Base-by-base conservation (phyloP, 805 yeast genomes). In the Wickerhamomyces subpelliculosus region DNA sequence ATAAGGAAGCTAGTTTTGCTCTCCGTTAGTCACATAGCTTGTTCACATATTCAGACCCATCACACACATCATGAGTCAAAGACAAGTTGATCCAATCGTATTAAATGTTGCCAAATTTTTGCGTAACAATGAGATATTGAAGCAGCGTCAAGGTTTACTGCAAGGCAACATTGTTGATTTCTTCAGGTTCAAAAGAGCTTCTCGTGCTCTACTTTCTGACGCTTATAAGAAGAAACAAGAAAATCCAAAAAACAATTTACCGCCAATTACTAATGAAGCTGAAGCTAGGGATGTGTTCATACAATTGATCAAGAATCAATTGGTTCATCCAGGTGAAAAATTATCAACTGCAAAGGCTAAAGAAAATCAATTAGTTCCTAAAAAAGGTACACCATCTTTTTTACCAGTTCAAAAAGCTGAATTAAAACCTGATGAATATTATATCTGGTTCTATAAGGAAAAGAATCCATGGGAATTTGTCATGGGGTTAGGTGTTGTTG, bases 111-210 rank as follows among this genome's bases (percentile, higher is more conserved):
- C 95, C 28, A 70, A 73, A 37, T 83, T 69, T 44, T 66, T 89
- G 44, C 78, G 90, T 43, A 74, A 76, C 48, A 73, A 84, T 58
- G 56, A 65, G 25, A 60, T 64, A n/a, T 67, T 90, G 45, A 93
- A 90, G 55, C 84, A 81, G 60, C 77, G 98, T 51, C 73, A 75
- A 44, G 97, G 97, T 12, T 59, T 80, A n/a, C 65, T 80, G 38
- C 80, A 81, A 50, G 79, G 82, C 39, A 74, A 74, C 45, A 78
- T 78, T 34, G 72, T 76, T 26, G 95, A 86, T 42, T 88, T 93
- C 60, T 93, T 90, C 72, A 72, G 95, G 48, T 83, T 70, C 59
- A 90, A 90, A 60, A 75, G 98, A 52, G 82, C 86, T 31, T 64
- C 76, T 12, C 69, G 97, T 47, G 95, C 94, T 1, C 68, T 90